These are phyloP conservation scores for Pseudogymnoascus sp. DNA, from an alignment of 2,329 filamentous ascomycete genomes.

Conservation along the genomic window DNA sequence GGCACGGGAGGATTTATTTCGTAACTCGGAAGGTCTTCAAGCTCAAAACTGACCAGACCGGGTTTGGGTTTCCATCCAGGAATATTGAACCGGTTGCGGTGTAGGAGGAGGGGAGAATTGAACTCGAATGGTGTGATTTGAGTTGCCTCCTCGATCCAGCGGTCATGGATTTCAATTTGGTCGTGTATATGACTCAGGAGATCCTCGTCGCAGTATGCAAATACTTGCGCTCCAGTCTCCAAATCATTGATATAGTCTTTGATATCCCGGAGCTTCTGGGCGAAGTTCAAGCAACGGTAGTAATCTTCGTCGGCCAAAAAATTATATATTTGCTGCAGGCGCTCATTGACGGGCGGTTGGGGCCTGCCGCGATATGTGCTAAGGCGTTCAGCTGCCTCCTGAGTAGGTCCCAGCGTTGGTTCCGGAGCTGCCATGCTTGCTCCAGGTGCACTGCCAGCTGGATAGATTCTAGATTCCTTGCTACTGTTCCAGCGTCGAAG, in stretches of 20 bases:
- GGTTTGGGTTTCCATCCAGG: not conserved
- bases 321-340: conserved; percentile 31
- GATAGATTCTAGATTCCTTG: not conserved
- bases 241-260: conserved; percentile 22
- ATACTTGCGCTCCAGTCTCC: conserved; percentile 12
- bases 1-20: not conserved
- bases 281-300: conserved; percentile 37
- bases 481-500: not conserved
- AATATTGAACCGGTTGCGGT: not conserved
- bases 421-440: not conserved
- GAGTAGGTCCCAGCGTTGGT: too few relatives aligned
- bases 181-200: not conserved
- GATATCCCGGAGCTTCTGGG: conserved; percentile 29
- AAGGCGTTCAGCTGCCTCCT: not conserved
- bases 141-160: not conserved
- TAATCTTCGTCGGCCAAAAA: conserved; percentile 45
- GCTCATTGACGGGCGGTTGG: conserved; percentile 30
- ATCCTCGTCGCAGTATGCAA: not conserved
- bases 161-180: not conserved
- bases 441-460: not conserved
- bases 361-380: conserved; percentile 19
- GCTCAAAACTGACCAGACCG: not conserved
- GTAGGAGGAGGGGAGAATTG: not conserved
- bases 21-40: not conserved
- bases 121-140: not conserved